Evolutionary conservation across 768 basidiomycete species (phyloP), one percentile per base, ranked within the genome.

Genomic region (Serendipita vermifera): DNA sequence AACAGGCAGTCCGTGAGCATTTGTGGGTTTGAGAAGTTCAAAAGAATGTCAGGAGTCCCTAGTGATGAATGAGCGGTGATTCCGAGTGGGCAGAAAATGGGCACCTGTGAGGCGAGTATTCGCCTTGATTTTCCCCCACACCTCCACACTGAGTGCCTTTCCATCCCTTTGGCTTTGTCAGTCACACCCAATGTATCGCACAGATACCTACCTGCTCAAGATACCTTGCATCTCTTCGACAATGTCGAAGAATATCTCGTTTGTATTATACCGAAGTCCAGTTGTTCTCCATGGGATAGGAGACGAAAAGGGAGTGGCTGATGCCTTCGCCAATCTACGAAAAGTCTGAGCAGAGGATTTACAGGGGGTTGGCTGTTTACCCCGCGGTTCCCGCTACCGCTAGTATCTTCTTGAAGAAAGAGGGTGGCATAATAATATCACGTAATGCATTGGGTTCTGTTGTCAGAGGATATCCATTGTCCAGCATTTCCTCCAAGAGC

Each of bases 401-500:
- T 11, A 80, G 69, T 3, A 81, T 66, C 64, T 88, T 90, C 57
- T 81, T 78, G 43, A 94, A 75, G 31, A 96, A 77, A 0, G 91
- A 86, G 1, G 93, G 92, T 1, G 91, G 88, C 1, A 96, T 76
- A 5, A 98, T 89, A 59, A 98, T 93, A 63, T 98, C 93, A 24
- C 89, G 82, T 1, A 98, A 75, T 17, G 88, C 83, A 63, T 89
- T 93, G 2, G 84, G 76, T 56, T 89, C 88, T 2, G 90, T 98
- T 4, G 92, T 96, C 33, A 93, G 73, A 0, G 92, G 92, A 65
- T 92, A 84, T 9, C 89, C 86, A 6, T 90, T 82, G 65, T 94
- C 92, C 26, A 98, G 72, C n/a, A 88, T 92, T 70, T 98, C 93
- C 70, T 94, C 93, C 29, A 96, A 76, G 15, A 98, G 79, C 87